Evolutionary conservation across 441 rosid species (phyloP), one percentile per base, ranked within the genome.

Genomic region (Omphalea diandra): DNA sequence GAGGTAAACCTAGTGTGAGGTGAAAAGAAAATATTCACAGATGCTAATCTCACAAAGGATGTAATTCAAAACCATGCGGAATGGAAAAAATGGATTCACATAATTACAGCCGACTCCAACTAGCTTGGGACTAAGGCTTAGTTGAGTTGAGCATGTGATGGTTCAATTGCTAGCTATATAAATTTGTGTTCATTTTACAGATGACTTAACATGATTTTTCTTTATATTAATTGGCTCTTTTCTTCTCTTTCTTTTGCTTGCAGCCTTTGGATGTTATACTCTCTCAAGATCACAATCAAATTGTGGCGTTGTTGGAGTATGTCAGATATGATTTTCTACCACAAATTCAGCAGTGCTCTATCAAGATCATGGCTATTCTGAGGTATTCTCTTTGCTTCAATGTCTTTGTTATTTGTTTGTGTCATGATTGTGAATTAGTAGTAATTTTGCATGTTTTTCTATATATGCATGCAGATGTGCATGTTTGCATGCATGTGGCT

Each of bases 181-280:
- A 14, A 2, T 22, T 7, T 41, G 46, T 41, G 46, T 41, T 41
- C n/a, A n/a, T n/a, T n/a, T n/a, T n/a, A n/a, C n/a, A n/a, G n/a
- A n/a, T n/a, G n/a, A n/a, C n/a, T n/a, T n/a, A n/a, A n/a, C n/a
- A n/a, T n/a, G n/a, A n/a, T n/a, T n/a, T n/a, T n/a, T n/a, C n/a
- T 43, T 64, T 54, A 35, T 35, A 9, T 44, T 41, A 56, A 40
- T 60, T 70, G 63, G 56, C 31, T 33, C 53, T 56, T 57, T 26
- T 47, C 75, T 69, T 24, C 35, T 26, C 29, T 76, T 68, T 55
- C 33, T 46, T 75, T 75, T 69, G 58, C 71, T 64, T 83, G 86
- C 87, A 95, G 99, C 97, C 97, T 69, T 74, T 95, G 88, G 98
- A 95, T 81, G 80, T 90, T 73, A 90, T 95, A 78, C 97, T 95